Evolutionary conservation across 306 rosid genomes (phyloP).

Genomic region (Nissolia schottii): DNA sequence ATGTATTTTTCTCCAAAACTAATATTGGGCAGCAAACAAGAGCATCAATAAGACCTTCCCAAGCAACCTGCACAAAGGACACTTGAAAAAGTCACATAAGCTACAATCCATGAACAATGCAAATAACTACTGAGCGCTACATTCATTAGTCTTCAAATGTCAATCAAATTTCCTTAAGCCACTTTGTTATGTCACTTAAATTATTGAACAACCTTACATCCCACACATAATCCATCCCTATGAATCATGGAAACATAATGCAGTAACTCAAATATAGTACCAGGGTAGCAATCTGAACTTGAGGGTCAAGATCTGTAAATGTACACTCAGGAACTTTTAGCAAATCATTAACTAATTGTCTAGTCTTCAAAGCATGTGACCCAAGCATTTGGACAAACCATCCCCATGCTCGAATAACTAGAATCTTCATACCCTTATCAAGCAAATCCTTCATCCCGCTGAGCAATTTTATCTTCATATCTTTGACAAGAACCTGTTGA

Average conservation of each 20-base stretch:
- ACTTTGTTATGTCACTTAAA: background rate
- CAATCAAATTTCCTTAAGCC: background rate
- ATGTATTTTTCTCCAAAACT: slow-evolving; percentile 28
- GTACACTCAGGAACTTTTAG: slow-evolving; percentile 76
- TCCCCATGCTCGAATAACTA: slow-evolving; percentile 78
- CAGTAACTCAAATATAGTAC: slow-evolving; percentile 34
- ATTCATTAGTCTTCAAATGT: slow-evolving; percentile 2
- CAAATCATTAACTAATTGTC: slow-evolving; percentile 65
- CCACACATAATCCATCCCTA: slow-evolving; percentile 9
- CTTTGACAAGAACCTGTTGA: slow-evolving; percentile 58
- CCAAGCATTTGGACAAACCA: slow-evolving; percentile 80
- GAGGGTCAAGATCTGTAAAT: slow-evolving; percentile 74
- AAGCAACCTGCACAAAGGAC: slow-evolving; percentile 57
- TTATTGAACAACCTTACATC: slow-evolving; percentile 1
- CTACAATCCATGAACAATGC: background rate
- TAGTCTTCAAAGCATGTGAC: slow-evolving; percentile 60
- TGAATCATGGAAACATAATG: slow-evolving; percentile 24
- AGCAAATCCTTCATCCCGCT: slow-evolving; percentile 53
- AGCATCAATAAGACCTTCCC: slow-evolving; percentile 88
- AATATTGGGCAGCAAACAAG: slow-evolving; percentile 47
- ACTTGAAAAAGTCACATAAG: background rate
- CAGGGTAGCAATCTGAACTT: slow-evolving; percentile 84
- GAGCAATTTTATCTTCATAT: slow-evolving; percentile 65
- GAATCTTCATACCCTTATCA: slow-evolving; percentile 66
- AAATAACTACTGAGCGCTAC: background rate